A percentile compares a stretch with the other conserved stretches of the same genome.
These are phyloP conservation scores for Aspergillus sojae DNA, from an alignment of 2,329 filamentous ascomycete species.

Conservation along the genomic window DNA sequence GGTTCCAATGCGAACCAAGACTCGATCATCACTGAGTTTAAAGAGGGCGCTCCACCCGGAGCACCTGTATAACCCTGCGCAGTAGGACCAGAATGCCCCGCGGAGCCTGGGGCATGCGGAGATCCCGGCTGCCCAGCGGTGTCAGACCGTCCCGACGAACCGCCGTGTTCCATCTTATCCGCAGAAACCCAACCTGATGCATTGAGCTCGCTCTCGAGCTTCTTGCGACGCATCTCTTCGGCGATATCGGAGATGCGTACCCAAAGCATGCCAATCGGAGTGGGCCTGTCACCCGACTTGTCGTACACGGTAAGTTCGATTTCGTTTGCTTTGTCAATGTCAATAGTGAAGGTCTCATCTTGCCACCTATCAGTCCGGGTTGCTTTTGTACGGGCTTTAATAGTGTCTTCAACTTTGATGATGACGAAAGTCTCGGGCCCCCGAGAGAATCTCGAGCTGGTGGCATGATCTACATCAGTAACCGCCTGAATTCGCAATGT, in stretches of 20 bases:
- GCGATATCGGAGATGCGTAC: conserved; percentile 95
- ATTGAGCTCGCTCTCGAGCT: conserved; percentile 93
- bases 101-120: conserved; percentile 29
- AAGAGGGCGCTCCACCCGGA: conserved; percentile 31
- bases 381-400: conserved; percentile 83
- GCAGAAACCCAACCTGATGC: conserved; percentile 96
- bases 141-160: conserved; percentile 53
- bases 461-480: conserved; percentile 91
- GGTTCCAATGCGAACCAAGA: conserved; percentile 98
- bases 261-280: conserved; percentile 95
- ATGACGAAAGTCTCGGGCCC: conserved; percentile 94
- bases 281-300: conserved; percentile 84
- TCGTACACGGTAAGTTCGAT: conserved; percentile 98
- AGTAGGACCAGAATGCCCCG: conserved; percentile 28
- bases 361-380: conserved; percentile 89
- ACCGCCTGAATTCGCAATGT: conserved; percentile 84
- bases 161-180: conserved; percentile 79
- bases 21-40: conserved; percentile 64
- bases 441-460: conserved; percentile 78
- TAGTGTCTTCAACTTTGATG: conserved; percentile 93
- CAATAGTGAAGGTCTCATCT: conserved; percentile 85
- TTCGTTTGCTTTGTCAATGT: conserved; percentile 98
- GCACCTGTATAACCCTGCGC: conserved; percentile 34
- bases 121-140: conserved; percentile 54
- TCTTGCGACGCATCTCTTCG: conserved; percentile 96